Percentiles rank a stretch among this genome's conserved stretches.
phyloP scores from a whole-genome alignment of 1,284 basidiomycete species.

The Leccinum subspadiceum region DNA sequence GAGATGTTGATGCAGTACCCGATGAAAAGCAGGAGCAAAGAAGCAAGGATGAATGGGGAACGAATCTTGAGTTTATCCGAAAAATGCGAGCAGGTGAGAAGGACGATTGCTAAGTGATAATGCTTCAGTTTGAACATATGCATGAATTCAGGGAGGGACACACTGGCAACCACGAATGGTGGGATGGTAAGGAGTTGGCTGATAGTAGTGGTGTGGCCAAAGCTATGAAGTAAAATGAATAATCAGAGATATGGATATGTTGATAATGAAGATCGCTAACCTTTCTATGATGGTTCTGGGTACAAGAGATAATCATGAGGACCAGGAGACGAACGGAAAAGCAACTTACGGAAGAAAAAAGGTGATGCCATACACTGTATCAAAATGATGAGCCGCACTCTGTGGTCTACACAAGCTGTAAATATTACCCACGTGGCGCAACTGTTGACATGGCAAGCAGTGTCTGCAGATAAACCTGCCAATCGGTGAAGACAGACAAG shows the following conservation, averaged over 20 bases:
- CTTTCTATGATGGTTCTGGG: constrained; percentile 60
- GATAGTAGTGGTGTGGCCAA: constrained; percentile 54
- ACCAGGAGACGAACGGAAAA: background rate
- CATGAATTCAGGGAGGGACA: constrained; percentile 19
- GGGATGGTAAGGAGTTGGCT: constrained; percentile 71
- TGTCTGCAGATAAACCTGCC: constrained; percentile 49
- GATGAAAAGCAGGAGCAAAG: constrained; percentile 50
- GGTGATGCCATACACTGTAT: constrained; percentile 54
- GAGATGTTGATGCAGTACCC: constrained; percentile 68
- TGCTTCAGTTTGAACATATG: background rate
- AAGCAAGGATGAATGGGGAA: constrained; percentile 57
- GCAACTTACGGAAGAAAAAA: constrained; percentile 61
- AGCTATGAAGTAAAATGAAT: constrained; percentile 35
- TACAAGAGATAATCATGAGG: too few species aligned
- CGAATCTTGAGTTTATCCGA: constrained; percentile 60
- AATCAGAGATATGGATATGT: background rate
- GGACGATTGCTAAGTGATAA: constrained; percentile 43
- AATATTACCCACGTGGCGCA: constrained; percentile 48
- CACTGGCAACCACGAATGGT: constrained; percentile 63
- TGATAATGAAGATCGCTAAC: constrained; percentile 32
- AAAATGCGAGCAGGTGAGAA: constrained; percentile 52
- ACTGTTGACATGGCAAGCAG: constrained; percentile 60
- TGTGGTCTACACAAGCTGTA: background rate
- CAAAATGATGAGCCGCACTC: constrained; percentile 6
- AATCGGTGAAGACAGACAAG: constrained; percentile 53